Base-by-base conservation (phyloP, 306 rosid species). In the Sindora glabra region DNA sequence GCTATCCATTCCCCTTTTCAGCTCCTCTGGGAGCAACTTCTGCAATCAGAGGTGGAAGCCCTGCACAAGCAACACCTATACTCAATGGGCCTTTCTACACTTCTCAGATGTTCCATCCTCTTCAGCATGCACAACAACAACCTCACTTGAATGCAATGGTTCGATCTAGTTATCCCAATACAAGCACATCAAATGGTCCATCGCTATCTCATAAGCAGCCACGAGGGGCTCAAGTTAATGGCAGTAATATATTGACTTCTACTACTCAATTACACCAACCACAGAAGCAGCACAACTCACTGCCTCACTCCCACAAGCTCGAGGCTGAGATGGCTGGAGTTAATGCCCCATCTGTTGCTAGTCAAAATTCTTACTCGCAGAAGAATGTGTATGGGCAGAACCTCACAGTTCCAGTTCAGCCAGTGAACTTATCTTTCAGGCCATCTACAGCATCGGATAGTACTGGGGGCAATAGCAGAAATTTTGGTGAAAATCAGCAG, bases 111-210 rank as follows among this genome's bases (percentile, higher is more conserved):
- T 72, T 71, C 67, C 86, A 79, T 65, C 75, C 83, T 32, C 54
- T 79, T 38, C 90, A 79, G 76, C 69, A 78, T 74, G 81, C 73
- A 29, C 94, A 75, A 40, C 84, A 72, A 46, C 77, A 68, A 52
- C 75, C 76, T 45, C 83, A 67, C 46, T 68, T 73, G 5, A 79
- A 79, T 48, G 53, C 73, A 42, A 75, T 54, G 23, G 62, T 53
- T 41, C 85, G 61, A 61, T 45, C 81, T 37, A 52, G 53, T 56
- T 82, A 83, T 70, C 81, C 48, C 38, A 59, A 65, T 42, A 39
- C 73, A 2, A 66, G 71, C 37, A 57, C 55, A 8, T 59, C 87
- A 48, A 73, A 64, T 46, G 40, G 65, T 33, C 74, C 84, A 19
- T 59, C 77, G 38, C 55, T 72, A 29, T 76, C 79, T 51, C 86